Evolutionary conservation across 768 basidiomycete genomes (phyloP).

Genomic region (Lactarius hengduanensis): DNA sequence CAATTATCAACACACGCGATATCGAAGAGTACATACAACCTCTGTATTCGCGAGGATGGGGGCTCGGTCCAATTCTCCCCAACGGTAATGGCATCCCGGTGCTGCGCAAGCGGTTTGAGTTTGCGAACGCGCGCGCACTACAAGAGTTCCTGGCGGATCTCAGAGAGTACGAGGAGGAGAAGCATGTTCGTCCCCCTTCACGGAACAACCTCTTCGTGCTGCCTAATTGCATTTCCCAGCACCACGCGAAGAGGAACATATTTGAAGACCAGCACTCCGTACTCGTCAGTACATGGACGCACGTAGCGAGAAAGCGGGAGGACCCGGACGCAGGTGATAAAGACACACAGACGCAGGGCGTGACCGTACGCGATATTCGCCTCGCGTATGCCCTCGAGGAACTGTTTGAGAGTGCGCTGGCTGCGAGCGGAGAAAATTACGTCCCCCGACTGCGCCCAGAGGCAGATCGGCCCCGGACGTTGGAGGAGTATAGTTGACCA

Average conservation of each 20-base stretch:
- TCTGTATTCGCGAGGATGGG: conserved; percentile 23
- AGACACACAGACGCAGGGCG: conserved; percentile 12
- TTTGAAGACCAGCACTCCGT: conserved; percentile 11
- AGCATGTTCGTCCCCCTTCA: conserved; percentile 5
- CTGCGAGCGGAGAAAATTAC: conserved; percentile 10
- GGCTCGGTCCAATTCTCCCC: conserved; percentile 17
- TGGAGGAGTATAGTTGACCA: conserved; percentile 14
- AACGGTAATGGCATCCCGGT: conserved; percentile 20
- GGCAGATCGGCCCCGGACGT: conserved; percentile 14
- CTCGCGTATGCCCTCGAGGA: conserved; percentile 22
- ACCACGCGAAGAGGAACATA: conserved; percentile 17
- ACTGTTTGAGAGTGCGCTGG: conserved; percentile 19
- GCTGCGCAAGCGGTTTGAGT: conserved; percentile 21
- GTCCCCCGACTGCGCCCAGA: conserved; percentile 9
- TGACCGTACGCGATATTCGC: conserved; percentile 22
- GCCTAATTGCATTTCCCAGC: conserved; percentile 6
- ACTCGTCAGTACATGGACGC: conserved; percentile 23
- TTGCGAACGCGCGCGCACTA: conserved; percentile 6
- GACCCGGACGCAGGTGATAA: background rate
- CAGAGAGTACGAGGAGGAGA: conserved; percentile 13
- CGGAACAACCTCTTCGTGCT: too few species aligned
- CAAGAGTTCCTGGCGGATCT: conserved; percentile 14
- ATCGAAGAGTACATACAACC: conserved; percentile 16
- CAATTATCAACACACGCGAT: conserved; percentile 15
- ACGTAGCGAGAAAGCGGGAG: conserved; percentile 12